Conservation (phyloP, 257 asterid genomes). For the Mentha longifolia region DNA sequence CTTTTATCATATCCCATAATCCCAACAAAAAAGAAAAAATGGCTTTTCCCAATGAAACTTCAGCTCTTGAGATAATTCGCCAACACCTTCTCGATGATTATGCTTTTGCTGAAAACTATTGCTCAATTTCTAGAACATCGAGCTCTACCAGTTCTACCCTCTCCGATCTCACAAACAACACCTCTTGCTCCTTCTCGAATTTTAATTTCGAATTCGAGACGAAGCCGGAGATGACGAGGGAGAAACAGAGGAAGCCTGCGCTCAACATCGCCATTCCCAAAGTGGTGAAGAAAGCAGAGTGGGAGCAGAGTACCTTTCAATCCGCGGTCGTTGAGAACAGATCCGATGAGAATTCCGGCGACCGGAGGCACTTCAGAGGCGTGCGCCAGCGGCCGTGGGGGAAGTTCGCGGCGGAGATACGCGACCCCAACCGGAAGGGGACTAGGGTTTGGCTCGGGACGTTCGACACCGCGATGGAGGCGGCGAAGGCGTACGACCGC, state of each 20-base stretch:
- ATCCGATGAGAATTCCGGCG: conserved; percentile 34
- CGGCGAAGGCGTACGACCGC: conserved; percentile 73
- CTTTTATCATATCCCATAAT: not conserved
- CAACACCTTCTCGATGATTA: conserved; percentile 74
- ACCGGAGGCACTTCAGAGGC: conserved; percentile 64
- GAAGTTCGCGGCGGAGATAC: conserved; percentile 75
- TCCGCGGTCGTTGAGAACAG: not conserved
- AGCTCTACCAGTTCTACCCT: conserved; percentile 39
- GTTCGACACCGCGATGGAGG: conserved; percentile 69
- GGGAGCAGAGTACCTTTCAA: not conserved
- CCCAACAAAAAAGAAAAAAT: conserved; percentile 20
- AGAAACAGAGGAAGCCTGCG: conserved; percentile 52
- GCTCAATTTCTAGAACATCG: conserved; percentile 49
- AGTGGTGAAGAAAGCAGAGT: conserved; percentile 10
- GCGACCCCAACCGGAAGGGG: conserved; percentile 73
- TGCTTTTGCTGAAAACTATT: conserved; percentile 52
- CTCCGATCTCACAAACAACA: conserved; percentile 35
- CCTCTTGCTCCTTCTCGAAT: not conserved
- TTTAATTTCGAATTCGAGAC: conserved; percentile 41
- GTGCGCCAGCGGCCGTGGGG: conserved; percentile 80
- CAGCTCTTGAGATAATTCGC: conserved; percentile 73
- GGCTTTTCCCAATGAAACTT: conserved; percentile 55
- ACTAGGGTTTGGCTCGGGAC: conserved; percentile 81
- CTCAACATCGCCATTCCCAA: conserved; percentile 69
- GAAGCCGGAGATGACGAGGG: conserved; percentile 32